These are phyloP conservation scores for Xylaria sp. DNA, from an alignment of 2,329 filamentous ascomycete species.

Conservation along the genomic window DNA sequence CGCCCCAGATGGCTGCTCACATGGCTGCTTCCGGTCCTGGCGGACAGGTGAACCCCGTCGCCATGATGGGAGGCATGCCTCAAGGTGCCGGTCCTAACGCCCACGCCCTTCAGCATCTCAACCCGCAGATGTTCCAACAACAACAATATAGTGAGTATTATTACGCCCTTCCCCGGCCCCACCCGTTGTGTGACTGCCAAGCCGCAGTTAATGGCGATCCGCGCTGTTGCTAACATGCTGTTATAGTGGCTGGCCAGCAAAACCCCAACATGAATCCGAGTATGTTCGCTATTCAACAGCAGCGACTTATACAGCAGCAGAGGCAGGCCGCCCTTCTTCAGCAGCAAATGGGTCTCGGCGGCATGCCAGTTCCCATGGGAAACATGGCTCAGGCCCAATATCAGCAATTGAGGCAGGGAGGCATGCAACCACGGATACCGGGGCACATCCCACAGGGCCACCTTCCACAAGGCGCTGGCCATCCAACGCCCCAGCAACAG, in stretches of 20 bases:
- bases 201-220: neutral
- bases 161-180: neutral
- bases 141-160: constrained; percentile 50
- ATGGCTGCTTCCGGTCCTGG: constrained; percentile 79
- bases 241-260: constrained; percentile 29
- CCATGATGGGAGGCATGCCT: constrained; percentile 82
- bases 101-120: constrained; percentile 78
- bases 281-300: constrained; percentile 42
- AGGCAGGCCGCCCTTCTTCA: constrained; percentile 49
- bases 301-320: constrained; percentile 45
- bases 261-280: constrained; percentile 30
- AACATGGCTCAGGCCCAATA: constrained; percentile 56
- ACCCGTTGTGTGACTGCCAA: neutral
- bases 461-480: constrained; percentile 48
- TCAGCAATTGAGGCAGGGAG: constrained; percentile 54
- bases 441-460: constrained; percentile 57
- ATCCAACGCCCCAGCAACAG: constrained; percentile 45
- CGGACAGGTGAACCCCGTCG: constrained; percentile 76
- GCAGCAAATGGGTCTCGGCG: constrained; percentile 50
- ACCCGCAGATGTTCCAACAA: constrained; percentile 69
- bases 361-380: constrained; percentile 55
- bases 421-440: constrained; percentile 54
- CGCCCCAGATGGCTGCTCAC: constrained; percentile 74
- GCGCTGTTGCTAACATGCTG: constrained; percentile 17
- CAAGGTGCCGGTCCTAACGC: constrained; percentile 72